Base-by-base conservation (phyloP, 352 stramenopile genomes). In the Phytopythium boreale region DNA sequence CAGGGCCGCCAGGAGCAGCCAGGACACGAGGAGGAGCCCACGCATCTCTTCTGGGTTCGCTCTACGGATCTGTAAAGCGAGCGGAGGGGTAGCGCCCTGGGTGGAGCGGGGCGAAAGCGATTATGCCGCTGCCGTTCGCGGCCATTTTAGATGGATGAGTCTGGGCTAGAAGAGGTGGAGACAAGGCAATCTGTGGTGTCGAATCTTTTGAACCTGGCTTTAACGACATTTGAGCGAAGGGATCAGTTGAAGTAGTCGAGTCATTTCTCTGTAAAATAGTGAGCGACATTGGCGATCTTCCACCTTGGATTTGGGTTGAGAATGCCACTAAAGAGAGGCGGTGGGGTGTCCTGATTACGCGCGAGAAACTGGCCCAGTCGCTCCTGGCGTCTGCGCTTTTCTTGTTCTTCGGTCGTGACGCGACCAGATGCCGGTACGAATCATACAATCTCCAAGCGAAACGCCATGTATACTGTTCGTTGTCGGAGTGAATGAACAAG, bases 361-460 rank as follows among this genome's bases (percentile, higher is more conserved):
- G 39, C 56, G 24, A n/a, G 56, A 61, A 61, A 61, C 56, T 61
- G 56, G 26, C 37, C 56, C 22, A 39, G 12, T 29, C 37, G 34
- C 34, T 27, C 37, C 34, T 49, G 12, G 9, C 37, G 55, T 50
- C 55, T 58, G 52, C 52, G 19, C 37, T 39, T 26, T 46, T 49
- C 51, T 27, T 57, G 51, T 57, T 57, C 51, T 57, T 22, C 26
- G 14, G 29, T 8, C 26, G 51, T 41, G 51, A 37, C 51, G 51
- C 53, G 34, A 15, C 27, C 27, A 57, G 26, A 41, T 57, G 50
- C 15, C 5, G 43, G 7, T 8, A n/a, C 43, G 1, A 14, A 10
- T 0, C 10, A 51, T 51, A 51, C 44, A 51, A 20, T 19, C 19
- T 17, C 3, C 44, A 51, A 49, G 43, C 26, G 43, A 49, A 46